phyloP scores from a whole-genome alignment of 371 early-diverging fungal genomes.

The Parasitella parasitica region DNA sequence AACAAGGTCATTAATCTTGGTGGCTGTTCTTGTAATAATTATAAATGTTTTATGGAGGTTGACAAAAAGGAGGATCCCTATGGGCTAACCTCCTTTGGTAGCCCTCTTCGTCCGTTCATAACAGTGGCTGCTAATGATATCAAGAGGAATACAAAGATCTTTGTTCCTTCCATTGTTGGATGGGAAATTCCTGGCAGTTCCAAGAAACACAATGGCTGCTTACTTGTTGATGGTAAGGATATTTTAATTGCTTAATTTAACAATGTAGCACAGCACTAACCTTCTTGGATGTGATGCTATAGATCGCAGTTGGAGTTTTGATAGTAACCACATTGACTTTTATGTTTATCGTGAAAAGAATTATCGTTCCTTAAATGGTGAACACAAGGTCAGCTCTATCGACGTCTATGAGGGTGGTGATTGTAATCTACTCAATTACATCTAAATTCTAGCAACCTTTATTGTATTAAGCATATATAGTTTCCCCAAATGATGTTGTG shows the following conservation, averaged over 20 bases:
- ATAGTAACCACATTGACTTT: constrained; percentile 45
- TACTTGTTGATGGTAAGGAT: constrained; percentile 44
- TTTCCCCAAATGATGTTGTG: constrained; percentile 32
- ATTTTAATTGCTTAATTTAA: background rate
- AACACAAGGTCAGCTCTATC: constrained; percentile 32
- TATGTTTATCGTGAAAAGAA: constrained; percentile 38
- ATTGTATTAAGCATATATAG: background rate
- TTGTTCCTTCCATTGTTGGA: constrained; percentile 40
- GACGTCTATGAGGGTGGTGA: constrained; percentile 51
- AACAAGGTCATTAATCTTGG: constrained; percentile 49
- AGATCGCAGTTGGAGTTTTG: constrained; percentile 54
- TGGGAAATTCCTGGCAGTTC: constrained; percentile 45
- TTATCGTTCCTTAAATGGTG: constrained; percentile 36
- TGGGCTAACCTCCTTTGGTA: constrained; percentile 47
- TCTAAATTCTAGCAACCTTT: background rate
- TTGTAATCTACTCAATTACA: constrained; percentile 44
- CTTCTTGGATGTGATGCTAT: background rate
- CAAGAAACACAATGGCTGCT: constrained; percentile 53
- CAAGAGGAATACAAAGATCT: constrained; percentile 53
- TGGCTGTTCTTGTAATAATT: constrained; percentile 45
- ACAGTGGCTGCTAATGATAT: constrained; percentile 48
- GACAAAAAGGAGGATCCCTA: constrained; percentile 43
- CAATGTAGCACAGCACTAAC: background rate
- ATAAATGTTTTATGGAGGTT: constrained; percentile 48
- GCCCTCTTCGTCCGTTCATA: constrained; percentile 46